Percentiles rank a stretch among this genome's conserved stretches.
phyloP scores from a whole-genome alignment of 1,284 basidiomycete species.

The Cryptococcus sp. region DNA sequence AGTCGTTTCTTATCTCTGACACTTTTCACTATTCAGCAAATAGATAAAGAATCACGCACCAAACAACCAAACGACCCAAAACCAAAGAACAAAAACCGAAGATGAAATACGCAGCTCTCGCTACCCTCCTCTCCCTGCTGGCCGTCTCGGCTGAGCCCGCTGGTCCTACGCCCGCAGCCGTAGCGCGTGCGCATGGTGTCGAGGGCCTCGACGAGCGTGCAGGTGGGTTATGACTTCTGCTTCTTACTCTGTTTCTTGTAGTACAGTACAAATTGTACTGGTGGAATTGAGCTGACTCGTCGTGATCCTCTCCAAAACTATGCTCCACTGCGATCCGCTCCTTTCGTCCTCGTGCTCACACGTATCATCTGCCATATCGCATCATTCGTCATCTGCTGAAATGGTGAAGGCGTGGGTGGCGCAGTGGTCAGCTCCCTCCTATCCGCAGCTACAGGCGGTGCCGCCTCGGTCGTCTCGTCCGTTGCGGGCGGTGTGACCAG shows the following conservation, averaged over 20 bases:
- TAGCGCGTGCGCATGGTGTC: constrained; percentile 7
- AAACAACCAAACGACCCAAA: background rate
- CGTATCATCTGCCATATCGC: too few relatives aligned
- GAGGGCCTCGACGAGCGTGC: constrained; percentile 15
- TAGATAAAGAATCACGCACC: background rate
- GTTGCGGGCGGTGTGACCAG: background rate
- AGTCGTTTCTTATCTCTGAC: background rate
- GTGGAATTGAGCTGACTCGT: too few relatives aligned
- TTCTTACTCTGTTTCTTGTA: background rate
- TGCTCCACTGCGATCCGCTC: background rate
- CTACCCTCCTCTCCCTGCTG: constrained; percentile 18
- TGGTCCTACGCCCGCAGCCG: constrained; percentile 10
- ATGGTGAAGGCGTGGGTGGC: background rate
- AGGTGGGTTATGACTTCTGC: constrained; percentile 7
- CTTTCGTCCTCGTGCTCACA: background rate
- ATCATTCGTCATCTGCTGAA: background rate
- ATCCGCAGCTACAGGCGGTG: constrained; percentile 3
- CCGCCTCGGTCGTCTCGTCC: background rate
- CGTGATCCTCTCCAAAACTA: background rate
- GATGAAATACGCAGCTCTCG: constrained; percentile 26
- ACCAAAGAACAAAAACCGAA: background rate
- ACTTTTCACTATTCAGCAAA: constrained; percentile 1
- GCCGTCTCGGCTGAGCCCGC: constrained; percentile 17
- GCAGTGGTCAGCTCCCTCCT: constrained; percentile 14
- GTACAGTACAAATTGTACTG: too few relatives aligned